Base-by-base conservation (phyloP, 129 eudicot genomes). In the Ambrosia trifida region DNA sequence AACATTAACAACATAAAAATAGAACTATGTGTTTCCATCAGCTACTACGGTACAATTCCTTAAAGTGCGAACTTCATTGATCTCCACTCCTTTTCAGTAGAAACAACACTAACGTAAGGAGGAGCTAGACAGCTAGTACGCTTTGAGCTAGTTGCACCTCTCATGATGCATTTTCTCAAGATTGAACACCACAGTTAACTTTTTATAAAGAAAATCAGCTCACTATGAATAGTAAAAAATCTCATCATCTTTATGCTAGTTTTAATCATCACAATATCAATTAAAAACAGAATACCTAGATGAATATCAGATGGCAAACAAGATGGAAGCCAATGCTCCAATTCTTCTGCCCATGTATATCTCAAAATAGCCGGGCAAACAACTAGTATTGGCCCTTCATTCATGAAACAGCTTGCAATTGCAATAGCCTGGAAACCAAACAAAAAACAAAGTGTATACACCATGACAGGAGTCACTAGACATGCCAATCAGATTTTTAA, bases 321-420 rank as follows among this genome's bases (percentile, higher is more conserved):
- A 70, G 70, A 78, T 24, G 99, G 97, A 80, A 95, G 95, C 99
- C 99, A 95, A 14, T 78, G 97, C 82, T 95, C 99, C 80, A 95
- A 79, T 64, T 95, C 99, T 80, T 95, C 97, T 12, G 99, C 97
- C 99, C 99, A 95, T 47, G 96, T 75, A 79, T 80, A 83, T 67
- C 99, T 74, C 77, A 95, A 78, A 54, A 95, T 95, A 69, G 99
- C 99, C 31, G 99, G 99, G 82, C 99, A 95, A 62, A 95, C 96
- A 57, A 95, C 85, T 24, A 95, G 87, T 76, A 86, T 78, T 53
- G 97, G 74, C 41, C 96, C 99, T 79, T 90, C 91, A 74, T 82
- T 66, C 83, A 85, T 80, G 81, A 95, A 95, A 77, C 97, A 95
- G 50, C 89, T 82, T 32, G 99, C 99, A 78, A 95, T 81, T 66